Conservation (phyloP, 2,329 filamentous ascomycete species). For the Hymenoscyphus linearis region DNA sequence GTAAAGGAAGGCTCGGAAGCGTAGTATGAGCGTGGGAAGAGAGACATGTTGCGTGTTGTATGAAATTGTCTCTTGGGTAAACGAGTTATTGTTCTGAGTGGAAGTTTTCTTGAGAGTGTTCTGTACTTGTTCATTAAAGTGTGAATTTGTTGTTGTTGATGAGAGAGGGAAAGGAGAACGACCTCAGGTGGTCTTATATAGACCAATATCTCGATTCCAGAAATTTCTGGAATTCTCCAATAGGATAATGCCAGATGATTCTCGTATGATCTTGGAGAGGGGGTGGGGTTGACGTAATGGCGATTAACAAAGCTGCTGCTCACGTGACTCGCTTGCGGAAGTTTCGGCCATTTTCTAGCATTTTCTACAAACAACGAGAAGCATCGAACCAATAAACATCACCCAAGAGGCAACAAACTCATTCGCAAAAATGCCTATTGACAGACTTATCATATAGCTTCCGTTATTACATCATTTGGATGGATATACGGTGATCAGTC, state of each 20-base stretch:
- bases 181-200: background rate
- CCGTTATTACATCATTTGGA: background rate
- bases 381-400: background rate
- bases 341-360: background rate
- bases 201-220: background rate
- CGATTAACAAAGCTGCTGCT: background rate
- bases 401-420: background rate
- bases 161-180: background rate
- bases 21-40: constrained; percentile 3
- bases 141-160: background rate
- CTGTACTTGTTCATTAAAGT: background rate
- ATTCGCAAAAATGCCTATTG: background rate
- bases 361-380: background rate
- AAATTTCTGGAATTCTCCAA: background rate
- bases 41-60: constrained; percentile 3
- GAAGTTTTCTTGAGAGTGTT: background rate
- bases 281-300: background rate
- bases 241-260: background rate
- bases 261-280: background rate
- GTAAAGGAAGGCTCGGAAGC: background rate
- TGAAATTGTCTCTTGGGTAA: background rate
- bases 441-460: background rate
- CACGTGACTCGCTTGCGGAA: background rate
- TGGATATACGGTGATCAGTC: background rate
- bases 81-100: background rate